Percentiles rank a stretch among this genome's conserved stretches.
Evolutionary conservation across 352 stramenopile species (phyloP).

Genomic region (Achlya hypogyna): DNA sequence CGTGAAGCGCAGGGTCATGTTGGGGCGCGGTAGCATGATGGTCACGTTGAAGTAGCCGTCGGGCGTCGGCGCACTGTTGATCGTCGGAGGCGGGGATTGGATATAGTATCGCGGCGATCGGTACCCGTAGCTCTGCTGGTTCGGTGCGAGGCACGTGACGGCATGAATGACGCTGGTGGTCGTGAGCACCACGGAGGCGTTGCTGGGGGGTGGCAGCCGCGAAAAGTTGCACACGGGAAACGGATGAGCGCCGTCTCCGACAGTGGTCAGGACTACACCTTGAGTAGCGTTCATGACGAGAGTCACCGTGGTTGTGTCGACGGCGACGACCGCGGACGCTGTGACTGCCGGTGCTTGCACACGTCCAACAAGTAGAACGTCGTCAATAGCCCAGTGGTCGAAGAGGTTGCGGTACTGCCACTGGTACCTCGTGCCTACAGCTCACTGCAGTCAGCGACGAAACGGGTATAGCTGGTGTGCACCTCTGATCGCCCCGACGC

Average conservation of each 20-base stretch:
- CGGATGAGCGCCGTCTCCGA: slow-evolving; percentile 47
- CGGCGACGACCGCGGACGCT: slow-evolving; percentile 1
- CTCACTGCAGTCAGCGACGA: slow-evolving; percentile 23
- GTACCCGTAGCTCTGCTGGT: slow-evolving; percentile 16
- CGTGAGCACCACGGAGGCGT: neutral
- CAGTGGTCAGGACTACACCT: slow-evolving; percentile 36
- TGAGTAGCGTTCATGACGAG: slow-evolving; percentile 33
- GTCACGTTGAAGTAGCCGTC: neutral
- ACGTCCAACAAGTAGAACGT: slow-evolving; percentile 45
- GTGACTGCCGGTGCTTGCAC: slow-evolving; percentile 29
- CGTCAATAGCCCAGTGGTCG: slow-evolving; percentile 62
- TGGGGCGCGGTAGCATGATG: slow-evolving; percentile 12
- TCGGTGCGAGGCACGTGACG: neutral
- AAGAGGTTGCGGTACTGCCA: slow-evolving; percentile 65
- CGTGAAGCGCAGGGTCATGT: slow-evolving; percentile 18
- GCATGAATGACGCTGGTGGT: slow-evolving; percentile 11
- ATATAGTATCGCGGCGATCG: slow-evolving; percentile 11
- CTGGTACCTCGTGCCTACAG: slow-evolving; percentile 30
- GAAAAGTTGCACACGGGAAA: slow-evolving; percentile 35
- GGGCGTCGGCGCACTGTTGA: neutral
- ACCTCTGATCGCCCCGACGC: slow-evolving; percentile 31
- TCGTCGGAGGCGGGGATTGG: neutral
- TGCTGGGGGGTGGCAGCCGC: neutral
- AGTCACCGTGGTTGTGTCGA: slow-evolving; percentile 24
- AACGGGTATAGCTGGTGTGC: slow-evolving; percentile 28